phyloP scores from a whole-genome alignment of 176 grass and related monocot genomes.

The Oryza meridionalis region DNA sequence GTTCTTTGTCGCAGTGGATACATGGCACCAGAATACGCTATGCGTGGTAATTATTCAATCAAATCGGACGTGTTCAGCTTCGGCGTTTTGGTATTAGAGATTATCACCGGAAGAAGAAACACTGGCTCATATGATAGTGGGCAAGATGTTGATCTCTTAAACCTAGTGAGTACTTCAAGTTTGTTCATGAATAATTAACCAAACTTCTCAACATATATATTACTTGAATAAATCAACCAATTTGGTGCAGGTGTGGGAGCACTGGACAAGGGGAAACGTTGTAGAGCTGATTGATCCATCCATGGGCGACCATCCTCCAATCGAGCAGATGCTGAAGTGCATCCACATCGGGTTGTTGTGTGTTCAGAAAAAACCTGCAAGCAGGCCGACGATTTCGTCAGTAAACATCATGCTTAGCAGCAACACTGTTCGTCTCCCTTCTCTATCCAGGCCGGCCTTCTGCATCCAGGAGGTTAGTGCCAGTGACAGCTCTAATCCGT shows the following conservation, averaged over 20 bases:
- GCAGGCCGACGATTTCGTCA: conserved; percentile 56
- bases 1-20: conserved; percentile 39
- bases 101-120: conserved; percentile 61
- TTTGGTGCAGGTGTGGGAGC: conserved; percentile 54
- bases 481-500: neutral
- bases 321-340: conserved; percentile 45
- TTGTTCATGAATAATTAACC: neutral
- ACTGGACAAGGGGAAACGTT: conserved; percentile 52
- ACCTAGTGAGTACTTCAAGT: conserved; percentile 40
- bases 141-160: conserved; percentile 44
- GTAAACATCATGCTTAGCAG: conserved; percentile 61
- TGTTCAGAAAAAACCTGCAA: conserved; percentile 51
- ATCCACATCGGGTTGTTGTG: conserved; percentile 66
- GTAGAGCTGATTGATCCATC: conserved; percentile 44
- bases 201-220: neutral
- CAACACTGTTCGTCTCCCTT: conserved; percentile 40
- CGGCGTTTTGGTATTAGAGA: conserved; percentile 65
- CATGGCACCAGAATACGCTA: conserved; percentile 47
- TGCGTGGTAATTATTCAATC: conserved; percentile 58
- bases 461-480: conserved; percentile 29
- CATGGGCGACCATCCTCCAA: conserved; percentile 28
- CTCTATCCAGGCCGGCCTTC: conserved; percentile 50
- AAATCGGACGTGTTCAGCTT: conserved; percentile 76
- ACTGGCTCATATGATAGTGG: conserved; percentile 1
- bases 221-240: neutral